Evolutionary conservation across 2,329 filamentous ascomycete genomes (phyloP).

Genomic region (Phialocephala sp.): DNA sequence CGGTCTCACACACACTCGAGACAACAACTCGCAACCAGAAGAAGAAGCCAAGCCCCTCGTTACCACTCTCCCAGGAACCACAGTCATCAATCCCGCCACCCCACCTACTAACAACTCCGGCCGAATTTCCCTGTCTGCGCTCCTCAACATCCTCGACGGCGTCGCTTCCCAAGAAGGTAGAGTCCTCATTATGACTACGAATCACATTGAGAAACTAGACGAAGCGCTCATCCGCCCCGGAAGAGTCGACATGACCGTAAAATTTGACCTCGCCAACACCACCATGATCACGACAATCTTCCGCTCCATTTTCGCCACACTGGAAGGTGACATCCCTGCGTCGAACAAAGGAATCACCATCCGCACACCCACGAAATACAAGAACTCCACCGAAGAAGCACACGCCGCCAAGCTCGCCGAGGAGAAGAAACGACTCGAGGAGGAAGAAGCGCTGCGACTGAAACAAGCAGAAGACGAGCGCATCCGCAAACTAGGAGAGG

Average conservation of each 20-base stretch:
- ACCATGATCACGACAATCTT: constrained; percentile 41
- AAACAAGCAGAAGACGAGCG: constrained; percentile 24
- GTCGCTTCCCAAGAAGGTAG: constrained; percentile 70
- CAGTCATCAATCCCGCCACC: constrained; percentile 15
- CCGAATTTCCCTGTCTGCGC: constrained; percentile 62
- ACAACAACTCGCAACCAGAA: constrained; percentile 28
- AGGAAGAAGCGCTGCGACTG: neutral
- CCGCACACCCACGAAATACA: constrained; percentile 7
- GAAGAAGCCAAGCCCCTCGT: constrained; percentile 34
- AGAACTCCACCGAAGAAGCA: neutral
- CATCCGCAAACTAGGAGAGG: constrained; percentile 49
- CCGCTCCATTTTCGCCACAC: constrained; percentile 45
- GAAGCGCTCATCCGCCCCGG: constrained; percentile 66
- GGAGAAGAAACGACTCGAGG: constrained; percentile 18
- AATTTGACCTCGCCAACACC: constrained; percentile 50
- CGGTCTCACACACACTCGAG: constrained; percentile 62
- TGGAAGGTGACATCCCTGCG: constrained; percentile 38
- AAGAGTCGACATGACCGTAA: constrained; percentile 63
- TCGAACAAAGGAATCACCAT: neutral
- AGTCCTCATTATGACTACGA: constrained; percentile 75
- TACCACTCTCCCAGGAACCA: constrained; percentile 16
- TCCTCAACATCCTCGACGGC: constrained; percentile 73
- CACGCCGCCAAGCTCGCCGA: constrained; percentile 7
- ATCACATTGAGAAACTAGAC: constrained; percentile 66
- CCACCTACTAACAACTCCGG: constrained; percentile 23